Evolutionary conservation across 1,284 basidiomycete genomes (phyloP), one percentile per base, ranked within the genome.

Genomic region (Cryptococcus hybrid): DNA sequence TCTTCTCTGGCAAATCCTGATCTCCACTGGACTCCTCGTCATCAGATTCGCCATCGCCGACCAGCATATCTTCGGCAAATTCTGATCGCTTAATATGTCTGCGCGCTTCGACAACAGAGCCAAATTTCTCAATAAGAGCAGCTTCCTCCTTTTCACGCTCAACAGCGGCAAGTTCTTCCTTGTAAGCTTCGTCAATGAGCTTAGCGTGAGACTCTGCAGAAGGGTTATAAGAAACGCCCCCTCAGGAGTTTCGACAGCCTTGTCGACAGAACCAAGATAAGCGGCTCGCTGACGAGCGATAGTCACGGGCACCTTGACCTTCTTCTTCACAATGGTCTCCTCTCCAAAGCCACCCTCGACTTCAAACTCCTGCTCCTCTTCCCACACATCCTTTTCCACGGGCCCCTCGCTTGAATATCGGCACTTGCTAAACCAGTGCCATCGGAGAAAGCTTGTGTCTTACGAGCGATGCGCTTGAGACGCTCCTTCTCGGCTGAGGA

Each of bases 201-300:
- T 85, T 85, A 57, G 86, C 84, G 73, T 97, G 91, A 0, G 87
- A 85, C 7, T 84, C 82, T 12, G 84, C 85, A 0, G 86, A 84
- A 0, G 95, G 95, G 75, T 98, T 98, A 78, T 99, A 98, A n/a
- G 91, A 94, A 5, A 87, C 84, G 15, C 95, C 95, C 35, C 86
- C 63, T 91, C 90, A 0, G 95, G 95, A 5, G 85, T 76, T 1
- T 83, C 76, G 1, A 94, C 83, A 11, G 48, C 54, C 39, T 59
- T 60, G n/a, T 66, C 61, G 43, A 66, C 63, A 5, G 51, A 52
- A 9, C 53, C 54, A 9, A 65, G 50, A 18, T 64, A 65, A 18
- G 60, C 55, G 40, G 67, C 65, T 36, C 68, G 59, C 51, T 68
- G 72, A 37, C 64, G 57, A 15, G 59, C 49, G 18, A 78, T 51